These are phyloP conservation scores for Lactarius hatsudake DNA, from an alignment of 768 basidiomycete genomes.

Conservation along the genomic window DNA sequence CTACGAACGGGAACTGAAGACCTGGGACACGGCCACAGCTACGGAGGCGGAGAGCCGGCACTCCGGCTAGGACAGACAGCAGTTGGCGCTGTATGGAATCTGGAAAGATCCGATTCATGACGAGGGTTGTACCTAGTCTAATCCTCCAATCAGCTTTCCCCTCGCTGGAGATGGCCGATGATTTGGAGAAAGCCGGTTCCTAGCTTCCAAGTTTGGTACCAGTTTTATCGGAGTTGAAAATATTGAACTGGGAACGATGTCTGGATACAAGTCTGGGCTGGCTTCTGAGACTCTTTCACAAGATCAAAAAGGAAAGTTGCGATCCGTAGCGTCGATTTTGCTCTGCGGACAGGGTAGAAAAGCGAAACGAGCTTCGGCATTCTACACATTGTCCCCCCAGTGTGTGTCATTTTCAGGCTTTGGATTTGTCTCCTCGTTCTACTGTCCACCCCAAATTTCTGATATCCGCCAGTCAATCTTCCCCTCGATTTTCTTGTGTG, in stretches of 20 bases:
- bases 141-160: not conserved
- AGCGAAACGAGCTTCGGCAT: not conserved
- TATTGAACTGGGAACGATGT: not conserved
- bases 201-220: not conserved
- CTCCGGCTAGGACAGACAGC: not conserved
- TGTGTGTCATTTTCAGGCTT: not conserved
- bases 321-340: not conserved
- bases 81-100: not conserved
- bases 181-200: not conserved
- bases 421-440: not conserved
- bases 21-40: conserved; percentile 48
- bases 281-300: not conserved
- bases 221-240: not conserved
- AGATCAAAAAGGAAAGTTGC: not conserved
- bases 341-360: not conserved
- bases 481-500: not conserved
- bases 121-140: not conserved
- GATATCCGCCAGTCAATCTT: not conserved
- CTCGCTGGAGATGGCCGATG: not conserved
- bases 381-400: not conserved
- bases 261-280: not conserved
- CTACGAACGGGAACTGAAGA: conserved; percentile 63
- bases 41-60: not conserved
- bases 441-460: not conserved
- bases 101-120: not conserved